Evolutionary conservation across 768 basidiomycete species (phyloP).

Genomic region (Boletus rubroflammeus): DNA sequence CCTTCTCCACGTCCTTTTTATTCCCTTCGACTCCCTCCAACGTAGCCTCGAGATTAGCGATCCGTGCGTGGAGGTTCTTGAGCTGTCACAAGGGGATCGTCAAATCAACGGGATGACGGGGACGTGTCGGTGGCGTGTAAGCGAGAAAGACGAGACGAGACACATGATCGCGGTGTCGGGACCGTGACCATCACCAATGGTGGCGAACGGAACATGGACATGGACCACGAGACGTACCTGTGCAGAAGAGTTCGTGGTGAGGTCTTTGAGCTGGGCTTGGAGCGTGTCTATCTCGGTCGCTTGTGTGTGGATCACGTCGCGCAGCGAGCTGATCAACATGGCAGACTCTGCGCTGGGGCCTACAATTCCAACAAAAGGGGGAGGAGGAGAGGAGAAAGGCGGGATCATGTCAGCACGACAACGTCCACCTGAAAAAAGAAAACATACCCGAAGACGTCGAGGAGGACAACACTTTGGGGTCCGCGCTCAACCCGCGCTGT

Average conservation of each 20-base stretch:
- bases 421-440: not conserved
- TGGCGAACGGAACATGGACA: too few relatives aligned
- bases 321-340: slow-evolving; percentile 78
- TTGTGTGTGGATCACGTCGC: slow-evolving; percentile 79
- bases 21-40: slow-evolving; percentile 57
- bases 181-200: too few relatives aligned
- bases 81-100: slow-evolving; percentile 30
- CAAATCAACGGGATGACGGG: too few relatives aligned
- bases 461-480: slow-evolving; percentile 61
- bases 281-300: slow-evolving; percentile 73
- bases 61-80: slow-evolving; percentile 43
- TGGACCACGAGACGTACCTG: slow-evolving; percentile 33
- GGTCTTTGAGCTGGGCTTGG: slow-evolving; percentile 53
- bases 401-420: not conserved
- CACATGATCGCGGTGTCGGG: too few relatives aligned
- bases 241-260: slow-evolving; percentile 32
- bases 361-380: slow-evolving; percentile 16
- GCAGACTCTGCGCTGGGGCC: slow-evolving; percentile 73
- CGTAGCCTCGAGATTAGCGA: slow-evolving; percentile 44
- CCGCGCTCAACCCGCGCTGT: slow-evolving; percentile 66
- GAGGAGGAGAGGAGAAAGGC: not conserved
- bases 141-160: too few relatives aligned
- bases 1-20: slow-evolving; percentile 84
- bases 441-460: slow-evolving; percentile 52
- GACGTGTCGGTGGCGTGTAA: too few relatives aligned